Conservation (phyloP, 352 stramenopile species). For the Phytophthora sp. region DNA sequence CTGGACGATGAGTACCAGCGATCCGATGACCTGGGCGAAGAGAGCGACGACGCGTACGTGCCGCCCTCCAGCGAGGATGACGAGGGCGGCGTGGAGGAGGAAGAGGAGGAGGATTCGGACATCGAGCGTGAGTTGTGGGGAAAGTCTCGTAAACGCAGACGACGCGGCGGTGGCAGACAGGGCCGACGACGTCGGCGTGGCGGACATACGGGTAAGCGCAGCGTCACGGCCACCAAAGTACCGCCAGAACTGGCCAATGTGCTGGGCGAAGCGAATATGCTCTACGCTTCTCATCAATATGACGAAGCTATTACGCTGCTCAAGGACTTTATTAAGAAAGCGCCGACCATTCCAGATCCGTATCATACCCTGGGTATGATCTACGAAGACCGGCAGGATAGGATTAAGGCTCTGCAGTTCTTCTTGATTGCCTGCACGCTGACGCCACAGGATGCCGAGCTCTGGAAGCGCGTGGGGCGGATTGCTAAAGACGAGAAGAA, state of each 20-base stretch:
- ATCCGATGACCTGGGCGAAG: constrained; percentile 29
- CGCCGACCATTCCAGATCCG: constrained; percentile 84
- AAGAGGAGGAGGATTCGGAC: constrained; percentile 85
- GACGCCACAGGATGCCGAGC: constrained; percentile 77
- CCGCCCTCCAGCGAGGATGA: constrained; percentile 72
- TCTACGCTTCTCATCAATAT: constrained; percentile 89
- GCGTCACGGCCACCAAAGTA: constrained; percentile 76
- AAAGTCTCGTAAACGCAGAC: constrained; percentile 65
- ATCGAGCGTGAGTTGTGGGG: constrained; percentile 86
- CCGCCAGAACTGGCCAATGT: constrained; percentile 79
- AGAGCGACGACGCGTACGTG: constrained; percentile 65
- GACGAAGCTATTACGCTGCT: constrained; percentile 80
- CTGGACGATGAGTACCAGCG: constrained; percentile 35
- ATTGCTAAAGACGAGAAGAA: constrained; percentile 91
- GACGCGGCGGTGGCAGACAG: constrained; percentile 32
- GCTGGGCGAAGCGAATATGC: constrained; percentile 84
- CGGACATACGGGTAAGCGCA: constrained; percentile 50
- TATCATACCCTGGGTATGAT: constrained; percentile 91
- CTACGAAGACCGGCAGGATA: constrained; percentile 84
- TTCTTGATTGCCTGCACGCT: constrained; percentile 87
- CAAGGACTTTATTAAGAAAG: constrained; percentile 92
- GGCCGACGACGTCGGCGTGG: constrained; percentile 42
- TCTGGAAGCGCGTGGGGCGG: constrained; percentile 86
- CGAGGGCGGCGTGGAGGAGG: constrained; percentile 47
- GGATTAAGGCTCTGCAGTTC: constrained; percentile 84